Evolutionary conservation across 305 asterid genomes (phyloP), one percentile per base, ranked within the genome.

Genomic region (Coffea humblotiana): DNA sequence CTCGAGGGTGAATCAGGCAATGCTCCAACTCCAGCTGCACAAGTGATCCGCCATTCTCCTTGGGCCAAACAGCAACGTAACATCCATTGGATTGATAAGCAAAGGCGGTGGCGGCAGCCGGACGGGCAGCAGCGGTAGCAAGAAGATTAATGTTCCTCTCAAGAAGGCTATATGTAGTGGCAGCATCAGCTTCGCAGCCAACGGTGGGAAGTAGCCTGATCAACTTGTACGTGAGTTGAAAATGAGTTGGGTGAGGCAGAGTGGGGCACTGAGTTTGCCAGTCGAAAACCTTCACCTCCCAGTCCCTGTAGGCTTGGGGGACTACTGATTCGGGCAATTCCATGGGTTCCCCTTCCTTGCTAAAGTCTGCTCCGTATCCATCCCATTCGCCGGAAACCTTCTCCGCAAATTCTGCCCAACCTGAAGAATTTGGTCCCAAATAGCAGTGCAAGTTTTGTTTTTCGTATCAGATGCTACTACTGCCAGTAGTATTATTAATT

Each of bases 231-330:
- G 61, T 52, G 82, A 91, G 87, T 12, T 88, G 83, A 40, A 72
- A 71, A 75, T 76, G 72, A 25, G 63, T 63, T 23, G 78, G 80
- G 49, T 75, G 85, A 77, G 95, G 97, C 23, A 94, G 92, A 74
- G 97, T 95, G 32, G 99, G 99, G 82, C 98, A 95, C 81, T 95
- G 98, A 1, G 97, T 95, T 81, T 95, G 99, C 99, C 99, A 95
- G 76, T 93, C 97, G 74, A 88, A 92, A 49, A 95, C 98, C 78
- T 89, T 85, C 3, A 95, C 98, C 79, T 93, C 98, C 99, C 99
- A 95, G 80, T 95, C 98, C 71, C 97, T 82, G 84, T 83, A 93
- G 32, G 98, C 98, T 83, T 89, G 96, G 2, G 98, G 98, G 6
- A 93, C 97, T 73, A 93, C 98, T 11, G 81, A 82, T 61, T 95